A percentile compares a stretch with the other conserved stretches of the same genome.
Conservation (phyloP, 495 filamentous ascomycete species). For the Penicilliopsis zonata region DNA sequence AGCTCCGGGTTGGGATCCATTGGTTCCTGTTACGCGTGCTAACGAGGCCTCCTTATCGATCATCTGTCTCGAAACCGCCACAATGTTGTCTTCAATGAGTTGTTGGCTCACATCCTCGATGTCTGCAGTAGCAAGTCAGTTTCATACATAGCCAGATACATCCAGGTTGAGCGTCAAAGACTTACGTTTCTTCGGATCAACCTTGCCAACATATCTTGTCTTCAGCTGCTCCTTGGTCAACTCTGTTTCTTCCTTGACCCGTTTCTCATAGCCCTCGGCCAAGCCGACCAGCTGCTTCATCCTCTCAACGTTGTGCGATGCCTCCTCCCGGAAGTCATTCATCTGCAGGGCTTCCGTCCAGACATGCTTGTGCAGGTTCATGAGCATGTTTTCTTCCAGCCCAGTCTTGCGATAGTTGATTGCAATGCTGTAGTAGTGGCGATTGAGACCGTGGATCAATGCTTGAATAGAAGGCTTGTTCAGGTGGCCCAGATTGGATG, state of each 20-base stretch:
- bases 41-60: slow-evolving; percentile 93
- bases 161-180: too few relatives aligned
- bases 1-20: slow-evolving; percentile 42
- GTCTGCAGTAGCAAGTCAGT: too few relatives aligned
- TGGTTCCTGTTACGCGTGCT: slow-evolving; percentile 36
- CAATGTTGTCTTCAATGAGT: slow-evolving; percentile 97
- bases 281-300: slow-evolving; percentile 79
- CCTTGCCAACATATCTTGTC: slow-evolving; percentile 97
- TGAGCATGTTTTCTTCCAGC: slow-evolving; percentile 97
- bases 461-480: slow-evolving; percentile 99
- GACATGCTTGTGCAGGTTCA: slow-evolving; percentile 98
- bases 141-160: too few relatives aligned
- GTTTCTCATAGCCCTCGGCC: slow-evolving; percentile 94
- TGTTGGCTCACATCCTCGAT: slow-evolving; percentile 91
- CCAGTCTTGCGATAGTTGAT: slow-evolving; percentile 98
- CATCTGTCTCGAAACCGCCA: slow-evolving; percentile 92
- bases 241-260: slow-evolving; percentile 96
- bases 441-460: slow-evolving; percentile 95
- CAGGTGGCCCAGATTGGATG: slow-evolving; percentile 91
- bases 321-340: slow-evolving; percentile 88
- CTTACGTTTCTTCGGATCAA: slow-evolving; percentile 95
- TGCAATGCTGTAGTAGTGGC: slow-evolving; percentile 97
- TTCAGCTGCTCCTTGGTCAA: slow-evolving; percentile 94
- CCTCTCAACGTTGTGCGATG: slow-evolving; percentile 66
- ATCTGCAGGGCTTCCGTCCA: slow-evolving; percentile 97